Percentiles rank a stretch among this genome's conserved stretches.
phyloP scores from a whole-genome alignment of 306 rosid genomes.

The Acacia melanoxylon region DNA sequence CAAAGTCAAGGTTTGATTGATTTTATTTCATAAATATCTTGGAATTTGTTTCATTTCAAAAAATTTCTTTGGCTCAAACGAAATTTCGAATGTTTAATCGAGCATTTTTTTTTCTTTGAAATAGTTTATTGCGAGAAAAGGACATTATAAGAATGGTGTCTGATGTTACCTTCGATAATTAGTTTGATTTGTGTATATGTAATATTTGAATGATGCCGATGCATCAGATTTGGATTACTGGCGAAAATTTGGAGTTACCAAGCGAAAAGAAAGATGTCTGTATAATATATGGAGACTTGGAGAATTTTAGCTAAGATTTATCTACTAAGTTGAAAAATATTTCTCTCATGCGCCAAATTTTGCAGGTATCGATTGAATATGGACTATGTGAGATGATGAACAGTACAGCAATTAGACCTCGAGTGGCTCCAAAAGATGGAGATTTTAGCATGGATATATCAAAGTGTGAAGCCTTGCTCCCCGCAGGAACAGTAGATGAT shows the following conservation, averaged over 20 bases:
- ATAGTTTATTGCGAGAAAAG: not conserved
- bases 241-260: not conserved
- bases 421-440: conserved; percentile 65
- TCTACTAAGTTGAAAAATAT: not conserved
- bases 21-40: not conserved
- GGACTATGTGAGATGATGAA: conserved; percentile 85
- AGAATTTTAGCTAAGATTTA: not conserved
- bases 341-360: not conserved
- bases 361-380: conserved; percentile 71
- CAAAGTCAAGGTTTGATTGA: conserved; percentile 49
- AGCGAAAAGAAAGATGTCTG: not conserved
- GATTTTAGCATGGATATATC: conserved; percentile 58
- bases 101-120: not conserved
- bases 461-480: conserved; percentile 62
- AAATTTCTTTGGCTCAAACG: not conserved
- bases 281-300: not conserved
- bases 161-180: not conserved
- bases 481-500: conserved; percentile 54
- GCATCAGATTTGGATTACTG: not conserved
- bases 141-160: not conserved
- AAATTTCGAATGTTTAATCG: not conserved
- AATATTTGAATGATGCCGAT: not conserved
- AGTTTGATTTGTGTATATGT: not conserved
- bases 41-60: not conserved
- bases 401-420: conserved; percentile 50